These are phyloP conservation scores for Colletotrichum sp. DNA, from an alignment of 2,329 filamentous ascomycete species.

Conservation along the genomic window DNA sequence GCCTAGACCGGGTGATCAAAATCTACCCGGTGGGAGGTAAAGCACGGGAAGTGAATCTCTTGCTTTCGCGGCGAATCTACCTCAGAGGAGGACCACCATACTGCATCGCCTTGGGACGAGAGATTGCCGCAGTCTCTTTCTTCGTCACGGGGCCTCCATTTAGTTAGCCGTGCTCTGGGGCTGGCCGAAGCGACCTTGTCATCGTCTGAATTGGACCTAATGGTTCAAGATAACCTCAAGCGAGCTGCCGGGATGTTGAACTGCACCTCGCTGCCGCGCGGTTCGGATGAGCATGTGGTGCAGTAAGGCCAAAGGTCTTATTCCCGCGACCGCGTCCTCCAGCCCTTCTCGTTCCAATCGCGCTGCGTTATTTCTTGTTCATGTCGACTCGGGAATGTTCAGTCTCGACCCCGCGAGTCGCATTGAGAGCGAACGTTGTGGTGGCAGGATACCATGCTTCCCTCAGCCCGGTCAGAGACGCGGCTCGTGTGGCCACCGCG, in stretches of 20 bases:
- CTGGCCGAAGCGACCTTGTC: neutral
- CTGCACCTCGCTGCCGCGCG: neutral
- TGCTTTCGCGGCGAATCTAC: neutral
- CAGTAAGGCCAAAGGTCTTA: neutral
- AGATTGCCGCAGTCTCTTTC: neutral
- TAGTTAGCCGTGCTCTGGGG: neutral
- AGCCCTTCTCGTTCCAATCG: neutral
- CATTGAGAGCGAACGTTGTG: neutral
- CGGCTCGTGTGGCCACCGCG: neutral
- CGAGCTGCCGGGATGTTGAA: neutral
- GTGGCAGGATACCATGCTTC: neutral
- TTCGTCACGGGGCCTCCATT: neutral
- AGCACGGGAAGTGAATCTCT: neutral
- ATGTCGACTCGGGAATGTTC: neutral
- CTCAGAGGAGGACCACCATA: neutral
- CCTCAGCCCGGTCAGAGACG: neutral
- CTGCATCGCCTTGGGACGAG: neutral
- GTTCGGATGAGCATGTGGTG: neutral
- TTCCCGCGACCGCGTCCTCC: neutral
- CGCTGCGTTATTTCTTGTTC: neutral
- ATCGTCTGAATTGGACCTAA: neutral
- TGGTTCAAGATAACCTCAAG: neutral
- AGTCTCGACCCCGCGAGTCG: neutral
- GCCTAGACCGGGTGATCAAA: neutral
- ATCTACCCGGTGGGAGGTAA: neutral